Base-by-base conservation (phyloP, 108 stramenopile species). In the Mediolabrus comicus region DNA sequence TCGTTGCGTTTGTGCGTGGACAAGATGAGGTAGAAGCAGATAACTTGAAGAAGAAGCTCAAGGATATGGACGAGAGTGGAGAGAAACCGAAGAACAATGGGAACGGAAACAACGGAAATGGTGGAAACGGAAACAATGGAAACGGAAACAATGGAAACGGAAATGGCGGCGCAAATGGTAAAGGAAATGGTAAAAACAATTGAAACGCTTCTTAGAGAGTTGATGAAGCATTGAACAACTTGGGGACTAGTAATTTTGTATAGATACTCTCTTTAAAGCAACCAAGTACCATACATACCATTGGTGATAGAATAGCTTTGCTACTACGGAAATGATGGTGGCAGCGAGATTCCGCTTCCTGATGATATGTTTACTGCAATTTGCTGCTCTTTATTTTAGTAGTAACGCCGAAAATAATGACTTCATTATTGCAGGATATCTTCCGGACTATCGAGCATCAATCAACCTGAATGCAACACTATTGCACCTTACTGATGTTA, bases 401-500 rank as follows among this genome's bases (percentile, higher is more conserved):
- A 11, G 12, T 39, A 8, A 16, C 22, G 54, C 53, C 46, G 54
- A n/a, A 28, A 30, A 77, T 25, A 65, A 72, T n/a, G 14, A 72
- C 31, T 85, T 91, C 69, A 59, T 81, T 6, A 58, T 91, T 14
- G 82, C 68, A 0, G 90, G 83, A 10, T 92, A 92, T 72, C 76
- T 92, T 16, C 90, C 90, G 9, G 90, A 92, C 30, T 92, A 92
- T 61, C 82, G 90, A 11, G 56, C 53, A 9, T 75, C 82, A 53
- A 67, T 85, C 60, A 76, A 87, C 56, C 30, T 86, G 52, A 83
- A 84, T 27, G 55, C 67, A 25, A 75, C 83, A 9, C 64, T 84
- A 13, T 6, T 60, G 11, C 38, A 70, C 22, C 67, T 89, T 29
- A 84, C 91, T 5, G 91, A 92, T 68, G 35, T 92, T 26, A 82